Base-by-base conservation (phyloP, 2,329 filamentous ascomycete species). In the Ophiostoma perfectum region DNA sequence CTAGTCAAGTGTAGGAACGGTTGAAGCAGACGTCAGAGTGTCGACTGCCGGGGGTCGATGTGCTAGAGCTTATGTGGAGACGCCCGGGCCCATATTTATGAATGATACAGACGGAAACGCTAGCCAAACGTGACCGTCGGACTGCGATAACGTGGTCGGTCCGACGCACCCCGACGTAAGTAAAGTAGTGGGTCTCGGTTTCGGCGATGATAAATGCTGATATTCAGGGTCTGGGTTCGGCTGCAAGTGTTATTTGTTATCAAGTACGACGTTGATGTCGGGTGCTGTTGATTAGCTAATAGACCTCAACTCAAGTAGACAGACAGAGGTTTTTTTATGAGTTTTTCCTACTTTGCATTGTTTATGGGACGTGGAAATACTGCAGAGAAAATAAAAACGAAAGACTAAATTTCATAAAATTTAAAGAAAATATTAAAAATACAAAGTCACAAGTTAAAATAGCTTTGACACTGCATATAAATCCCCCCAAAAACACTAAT, bases 161-260 rank as follows among this genome's bases (percentile, higher is more conserved):
- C 58, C 58, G 58, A 62, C 36, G 58, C 36, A 62, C 27, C 58
- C 58, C 58, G 38, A 62, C 18, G 49, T 18, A 55, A 55, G 49
- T 62, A 16, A 8, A 41, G 16, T 39, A 41, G 36, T 38, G 38
- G 58, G 55, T 39, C 58, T n/a, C 2, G 12, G 8, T 14, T 16
- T n/a, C 9, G 41, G 11, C 7, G 5, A 16, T 11, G 49, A 55
- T 11, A 55, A 55, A 27, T 27, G n/a, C 49, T 18, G 18, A 27
- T 27, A 55, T 18, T 55, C n/a, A 55, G n/a, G 49, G 49, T 27
- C 47, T 55, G 8, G 5, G 9, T n/a, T 55, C n/a, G 18, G 49
- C 18, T 14, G 45, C 14, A 27, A 27, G 27, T 27, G 27, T 27
- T 27, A 2, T 9, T 55, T 3, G 47, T 55, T 55, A 55, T 55